Evolutionary conservation across 352 stramenopile species (phyloP), one percentile per base, ranked within the genome.

Genomic region (Vaucheria bursata): DNA sequence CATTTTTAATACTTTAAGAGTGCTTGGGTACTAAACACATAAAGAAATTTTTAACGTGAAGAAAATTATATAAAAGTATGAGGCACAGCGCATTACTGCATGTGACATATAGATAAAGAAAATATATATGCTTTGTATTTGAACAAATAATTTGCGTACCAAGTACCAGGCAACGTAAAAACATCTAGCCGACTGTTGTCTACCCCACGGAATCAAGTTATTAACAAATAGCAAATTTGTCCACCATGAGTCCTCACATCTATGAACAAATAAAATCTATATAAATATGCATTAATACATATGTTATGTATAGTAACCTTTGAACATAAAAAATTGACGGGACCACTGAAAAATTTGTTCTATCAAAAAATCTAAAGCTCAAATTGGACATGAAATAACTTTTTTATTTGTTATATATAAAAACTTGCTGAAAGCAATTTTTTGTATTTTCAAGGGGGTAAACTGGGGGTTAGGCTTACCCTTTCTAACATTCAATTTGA

Each of bases 171-270:
- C 52, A 34, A 69, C 68, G 36, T 82, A 83, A 52, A 77, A 79
- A 72, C 83, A 86, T 32, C 39, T 32, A 7, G 53, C 0, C 1
- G 73, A 80, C 53, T 78, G 52, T 2, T 37, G 65, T 31, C 38
- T 6, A 39, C 77, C 38, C 52, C 39, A 82, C 0, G 82, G 82
- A 0, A 86, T 73, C 34, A 86, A 12, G 73, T 86, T 86, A 79
- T 86, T 86, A n/a, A 86, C 53, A 79, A 85, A 86, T 32, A 86
- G 38, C 12, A 86, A 31, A 71, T 86, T 86, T 12, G 71, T 81
- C 68, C 81, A 76, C 59, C 74, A 84, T 40, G 40, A 77, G 12
- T 52, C 74, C 18, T 50, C 67, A 36, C 31, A 73, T 68, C 31
- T 68, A n/a, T 8, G 3, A 4, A 29, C 8, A 69, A 18, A 12